Percentiles rank a stretch among this genome's conserved stretches.
Evolutionary conservation across 1,284 basidiomycete genomes (phyloP).

Genomic region (Gomphus sp.): DNA sequence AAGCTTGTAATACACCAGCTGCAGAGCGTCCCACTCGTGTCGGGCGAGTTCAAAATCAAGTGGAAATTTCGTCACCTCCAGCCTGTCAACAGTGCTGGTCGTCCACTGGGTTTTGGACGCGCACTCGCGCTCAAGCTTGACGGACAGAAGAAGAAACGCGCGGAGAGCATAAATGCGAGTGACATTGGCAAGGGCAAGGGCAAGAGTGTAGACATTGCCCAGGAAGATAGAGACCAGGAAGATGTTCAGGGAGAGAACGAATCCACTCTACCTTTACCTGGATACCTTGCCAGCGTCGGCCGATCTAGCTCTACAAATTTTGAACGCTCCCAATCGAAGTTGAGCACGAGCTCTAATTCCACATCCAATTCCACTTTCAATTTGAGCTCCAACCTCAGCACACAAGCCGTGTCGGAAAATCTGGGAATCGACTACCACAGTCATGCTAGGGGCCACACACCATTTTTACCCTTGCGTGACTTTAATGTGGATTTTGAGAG

Average conservation of each 20-base stretch:
- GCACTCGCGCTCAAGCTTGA: conserved; percentile 4
- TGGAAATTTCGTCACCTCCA: conserved; percentile 67
- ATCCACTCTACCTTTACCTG: conserved; percentile 11
- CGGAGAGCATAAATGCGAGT: conserved; percentile 12
- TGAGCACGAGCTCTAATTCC: not conserved
- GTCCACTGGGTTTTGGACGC: conserved; percentile 22
- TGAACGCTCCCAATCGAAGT: not conserved
- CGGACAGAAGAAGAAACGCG: conserved; percentile 1
- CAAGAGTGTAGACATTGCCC: conserved; percentile 22
- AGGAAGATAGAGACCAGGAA: conserved; percentile 16
- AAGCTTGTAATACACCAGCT: conserved; percentile 63
- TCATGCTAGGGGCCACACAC: conserved; percentile 43
- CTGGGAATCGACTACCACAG: conserved; percentile 12
- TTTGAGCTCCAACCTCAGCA: conserved; percentile 2
- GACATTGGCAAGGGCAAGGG: conserved; percentile 23
- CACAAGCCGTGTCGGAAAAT: not conserved
- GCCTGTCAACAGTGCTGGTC: conserved; percentile 28
- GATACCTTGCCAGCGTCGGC: conserved; percentile 5
- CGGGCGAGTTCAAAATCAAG: conserved; percentile 62
- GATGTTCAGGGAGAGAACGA: conserved; percentile 9
- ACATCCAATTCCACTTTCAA: conserved; percentile 7
- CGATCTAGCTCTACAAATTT: conserved; percentile 12
- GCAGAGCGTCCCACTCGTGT: conserved; percentile 64
- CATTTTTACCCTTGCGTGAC: conserved; percentile 45
- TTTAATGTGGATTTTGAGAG: conserved; percentile 54